phyloP scores from a whole-genome alignment of 768 basidiomycete genomes.

The Dacryopinax spathularia region DNA sequence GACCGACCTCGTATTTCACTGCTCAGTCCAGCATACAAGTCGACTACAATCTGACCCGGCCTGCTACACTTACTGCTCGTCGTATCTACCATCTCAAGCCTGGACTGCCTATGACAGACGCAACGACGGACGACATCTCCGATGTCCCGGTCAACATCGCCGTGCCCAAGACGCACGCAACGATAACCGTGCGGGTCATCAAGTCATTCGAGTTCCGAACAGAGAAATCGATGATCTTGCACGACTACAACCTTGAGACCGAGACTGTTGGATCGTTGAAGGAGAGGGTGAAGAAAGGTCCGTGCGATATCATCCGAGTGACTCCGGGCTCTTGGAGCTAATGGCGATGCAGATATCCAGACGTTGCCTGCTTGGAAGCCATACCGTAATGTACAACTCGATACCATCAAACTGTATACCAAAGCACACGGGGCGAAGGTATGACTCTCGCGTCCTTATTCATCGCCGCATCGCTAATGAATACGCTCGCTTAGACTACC shows the following conservation, averaged over 20 bases:
- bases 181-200: conserved; percentile 80
- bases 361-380: conserved; percentile 77
- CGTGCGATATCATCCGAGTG: conserved; percentile 8
- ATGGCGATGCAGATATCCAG: conserved; percentile 40
- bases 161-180: conserved; percentile 57
- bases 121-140: conserved; percentile 9
- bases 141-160: conserved; percentile 43
- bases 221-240: conserved; percentile 72
- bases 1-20: neutral
- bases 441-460: conserved; percentile 10
- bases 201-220: conserved; percentile 92
- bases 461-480: neutral
- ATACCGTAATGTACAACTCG: conserved; percentile 56
- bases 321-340: neutral
- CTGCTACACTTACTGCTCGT: too few relatives aligned
- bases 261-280: conserved; percentile 73
- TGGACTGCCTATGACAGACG: neutral
- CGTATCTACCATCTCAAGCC: neutral
- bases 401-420: conserved; percentile 88
- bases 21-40: too few relatives aligned
- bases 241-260: conserved; percentile 59
- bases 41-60: too few relatives aligned
- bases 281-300: conserved; percentile 53
- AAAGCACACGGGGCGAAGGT: conserved; percentile 93
- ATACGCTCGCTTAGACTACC: conserved; percentile 46